Evolutionary conservation across 352 stramenopile genomes (phyloP).

Genomic region (Globisporangium yorkense): DNA sequence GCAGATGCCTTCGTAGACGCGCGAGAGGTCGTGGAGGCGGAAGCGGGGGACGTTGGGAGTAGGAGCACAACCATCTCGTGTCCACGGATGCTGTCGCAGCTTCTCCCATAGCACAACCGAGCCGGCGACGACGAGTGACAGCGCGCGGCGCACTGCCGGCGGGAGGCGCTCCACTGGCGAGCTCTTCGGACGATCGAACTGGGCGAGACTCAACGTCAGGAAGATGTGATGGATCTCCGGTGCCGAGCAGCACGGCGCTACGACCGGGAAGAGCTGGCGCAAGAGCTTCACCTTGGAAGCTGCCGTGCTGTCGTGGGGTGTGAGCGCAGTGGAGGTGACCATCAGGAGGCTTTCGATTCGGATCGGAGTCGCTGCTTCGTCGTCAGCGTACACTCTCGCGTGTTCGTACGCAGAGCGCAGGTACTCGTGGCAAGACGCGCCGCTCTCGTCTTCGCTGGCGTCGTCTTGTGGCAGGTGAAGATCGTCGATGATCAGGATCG

Average conservation of each 20-base stretch:
- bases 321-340: conserved; percentile 20
- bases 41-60: conserved; percentile 8
- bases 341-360: conserved; percentile 32
- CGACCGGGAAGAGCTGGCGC: conserved; percentile 27
- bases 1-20: conserved; percentile 44
- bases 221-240: conserved; percentile 35
- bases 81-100: conserved; percentile 10
- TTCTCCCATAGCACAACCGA: conserved; percentile 54
- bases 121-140: conserved; percentile 27
- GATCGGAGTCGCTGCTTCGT: conserved; percentile 10
- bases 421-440: conserved; percentile 21
- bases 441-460: background rate
- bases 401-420: conserved; percentile 31
- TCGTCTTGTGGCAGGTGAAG: conserved; percentile 29
- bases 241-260: conserved; percentile 15
- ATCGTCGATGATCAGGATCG: conserved; percentile 48
- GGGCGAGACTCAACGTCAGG: conserved; percentile 7
- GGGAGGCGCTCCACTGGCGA: conserved; percentile 11
- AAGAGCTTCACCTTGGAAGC: conserved; percentile 6
- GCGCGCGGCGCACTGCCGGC: conserved; percentile 10
- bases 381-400: conserved; percentile 17
- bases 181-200: conserved; percentile 7
- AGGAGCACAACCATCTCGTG: background rate
- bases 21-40: conserved; percentile 38
- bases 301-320: background rate